Evolutionary conservation across 768 basidiomycete genomes (phyloP), one percentile per base, ranked within the genome.

Genomic region (Amanita jacksonii): DNA sequence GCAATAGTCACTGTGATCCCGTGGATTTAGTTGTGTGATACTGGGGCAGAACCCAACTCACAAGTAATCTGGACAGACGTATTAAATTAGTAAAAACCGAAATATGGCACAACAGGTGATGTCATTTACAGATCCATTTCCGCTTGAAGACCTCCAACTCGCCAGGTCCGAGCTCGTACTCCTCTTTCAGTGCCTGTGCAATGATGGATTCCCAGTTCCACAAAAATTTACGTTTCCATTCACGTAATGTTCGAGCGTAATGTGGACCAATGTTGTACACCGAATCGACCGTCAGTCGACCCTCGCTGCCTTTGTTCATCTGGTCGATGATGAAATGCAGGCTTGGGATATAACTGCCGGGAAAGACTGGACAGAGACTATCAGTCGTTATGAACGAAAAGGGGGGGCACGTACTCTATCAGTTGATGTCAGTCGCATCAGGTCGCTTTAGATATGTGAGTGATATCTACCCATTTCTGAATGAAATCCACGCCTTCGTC

Each of bases 171-270:
- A 27, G n/a, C n/a, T 24, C 18, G 51, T 83, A 76, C 52, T 85
- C 78, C 13, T 63, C 61, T 52, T 67, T 64, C 43, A 87, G 61
- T 0, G 80, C 72, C 3, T 79, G 78, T 1, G 70, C 69, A 41
- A 86, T 75, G 23, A 72, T 65, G 8, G 57, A 59, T 23, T 79
- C 75, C 54, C 84, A 89, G 20, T 65, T 61, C 16, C 63, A 60
- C 38, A 74, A 54, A 62, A 87, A 87, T 7, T 79, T 67, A 19
- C 62, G 57, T 8, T 77, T 65, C 85, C 86, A 88, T 63, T 86
- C 84, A 16, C 85, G 72, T 5, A 88, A 67, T 10, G 86, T 86
- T n/a, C 83, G 77, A 7, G 83, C 77, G 57, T 85, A 87, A 55
- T 86, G 78, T 22, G 78, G 77, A 1, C 81, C 81, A 52, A 85